Evolutionary conservation across 106 monocot genomes (phyloP).

Genomic region (Iris macrosiphon): DNA sequence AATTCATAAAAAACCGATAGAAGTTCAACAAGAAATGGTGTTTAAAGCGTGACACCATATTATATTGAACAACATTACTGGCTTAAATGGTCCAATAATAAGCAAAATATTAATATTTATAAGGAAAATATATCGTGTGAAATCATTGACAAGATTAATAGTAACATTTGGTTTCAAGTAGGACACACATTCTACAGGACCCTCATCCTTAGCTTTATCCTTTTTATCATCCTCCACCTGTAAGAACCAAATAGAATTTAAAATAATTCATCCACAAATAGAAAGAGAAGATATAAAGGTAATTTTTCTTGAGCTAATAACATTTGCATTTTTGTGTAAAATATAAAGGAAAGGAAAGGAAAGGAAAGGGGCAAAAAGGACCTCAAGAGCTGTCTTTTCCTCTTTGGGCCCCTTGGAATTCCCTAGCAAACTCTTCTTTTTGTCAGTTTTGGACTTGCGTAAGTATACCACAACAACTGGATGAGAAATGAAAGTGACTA

Average conservation of each 20-base stretch:
- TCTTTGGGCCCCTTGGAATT: slow-evolving; percentile 32
- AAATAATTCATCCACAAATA: background rate
- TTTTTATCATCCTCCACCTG: slow-evolving; percentile 36
- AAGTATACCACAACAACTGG: slow-evolving; percentile 79
- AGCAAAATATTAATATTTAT: too few species aligned
- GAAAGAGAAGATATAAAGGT: background rate
- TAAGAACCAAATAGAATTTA: slow-evolving; percentile 8
- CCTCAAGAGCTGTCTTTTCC: slow-evolving; percentile 29
- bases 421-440: slow-evolving; percentile 73
- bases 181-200: slow-evolving; percentile 71
- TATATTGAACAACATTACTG: too few species aligned
- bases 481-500: slow-evolving; percentile 3
- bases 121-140: slow-evolving; percentile 39
- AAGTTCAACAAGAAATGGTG: too few species aligned
- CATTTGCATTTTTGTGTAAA: background rate
- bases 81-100: too few species aligned
- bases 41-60: too few species aligned
- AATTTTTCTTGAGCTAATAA: background rate
- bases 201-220: slow-evolving; percentile 44
- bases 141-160: slow-evolving; percentile 89
- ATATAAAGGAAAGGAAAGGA: background rate
- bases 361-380: slow-evolving; percentile 8
- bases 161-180: slow-evolving; percentile 97
- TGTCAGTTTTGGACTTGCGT: slow-evolving; percentile 69
- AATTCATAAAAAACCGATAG: too few species aligned